A percentile compares a stretch with the other conserved stretches of the same genome.
Evolutionary conservation across 2,329 filamentous ascomycete genomes (phyloP).

Genomic region (Cytospora paraplurivora): DNA sequence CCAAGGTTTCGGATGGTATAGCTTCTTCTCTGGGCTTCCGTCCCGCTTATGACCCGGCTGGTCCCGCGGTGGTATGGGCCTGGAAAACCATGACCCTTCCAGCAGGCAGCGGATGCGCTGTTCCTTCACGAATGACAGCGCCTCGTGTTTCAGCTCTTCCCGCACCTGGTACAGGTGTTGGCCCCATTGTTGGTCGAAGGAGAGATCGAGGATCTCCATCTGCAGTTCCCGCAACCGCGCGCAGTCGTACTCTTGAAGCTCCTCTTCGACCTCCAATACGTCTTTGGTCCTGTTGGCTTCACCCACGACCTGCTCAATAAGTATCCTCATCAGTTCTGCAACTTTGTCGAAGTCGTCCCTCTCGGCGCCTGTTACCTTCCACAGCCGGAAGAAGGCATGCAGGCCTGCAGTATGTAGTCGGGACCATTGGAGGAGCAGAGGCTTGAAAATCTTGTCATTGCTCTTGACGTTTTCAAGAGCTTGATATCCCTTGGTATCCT

Average conservation of each 20-base stretch:
- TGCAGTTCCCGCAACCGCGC: conserved; percentile 78
- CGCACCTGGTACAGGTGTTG: conserved; percentile 87
- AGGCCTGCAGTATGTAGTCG: conserved; percentile 82
- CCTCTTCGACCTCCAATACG: conserved; percentile 84
- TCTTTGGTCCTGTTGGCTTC: conserved; percentile 80
- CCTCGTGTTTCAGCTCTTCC: conserved; percentile 87
- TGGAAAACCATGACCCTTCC: conserved; percentile 83
- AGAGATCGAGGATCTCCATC: conserved; percentile 88
- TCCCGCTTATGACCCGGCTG: conserved; percentile 44
- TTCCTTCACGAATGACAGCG: conserved; percentile 94
- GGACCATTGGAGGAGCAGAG: conserved; percentile 90
- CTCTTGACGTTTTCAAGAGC: conserved; percentile 73
- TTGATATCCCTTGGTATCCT: conserved; percentile 76
- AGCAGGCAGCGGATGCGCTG: conserved; percentile 89
- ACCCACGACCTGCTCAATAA: conserved; percentile 87
- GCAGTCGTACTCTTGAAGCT: conserved; percentile 82
- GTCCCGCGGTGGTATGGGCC: conserved; percentile 46
- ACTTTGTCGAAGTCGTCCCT: conserved; percentile 92
- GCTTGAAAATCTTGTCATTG: conserved; percentile 84
- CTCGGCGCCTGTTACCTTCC: conserved; percentile 86
- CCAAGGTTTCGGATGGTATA: conserved; percentile 62
- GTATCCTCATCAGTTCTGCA: conserved; percentile 83
- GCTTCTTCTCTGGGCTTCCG: conserved; percentile 45
- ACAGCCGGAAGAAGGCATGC: conserved; percentile 85
- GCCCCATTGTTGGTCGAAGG: conserved; percentile 95